Base-by-base conservation (phyloP, 495 filamentous ascomycete genomes). In the Aspergillus sclerotioniger region DNA sequence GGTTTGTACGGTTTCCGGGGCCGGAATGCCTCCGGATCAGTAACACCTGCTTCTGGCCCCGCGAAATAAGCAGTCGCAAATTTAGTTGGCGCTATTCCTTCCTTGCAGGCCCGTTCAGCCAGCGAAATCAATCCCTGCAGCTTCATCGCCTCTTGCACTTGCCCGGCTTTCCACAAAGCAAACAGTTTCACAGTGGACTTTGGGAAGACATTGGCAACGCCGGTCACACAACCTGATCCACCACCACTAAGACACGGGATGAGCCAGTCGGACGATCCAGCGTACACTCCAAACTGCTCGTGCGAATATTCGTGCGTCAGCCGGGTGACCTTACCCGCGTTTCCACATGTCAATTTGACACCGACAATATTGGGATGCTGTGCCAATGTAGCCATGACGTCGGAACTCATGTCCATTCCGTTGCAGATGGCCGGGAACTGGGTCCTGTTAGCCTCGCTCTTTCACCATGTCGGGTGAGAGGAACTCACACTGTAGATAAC, bases 21-120 rank as follows among this genome's bases (percentile, higher is more conserved):
- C 67, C 61, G 67, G 39, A 67, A 70, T 6, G 62, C 51, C 47
- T 63, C 19, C 5, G 17, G 5, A 51, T 60, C 53, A 4, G 44
- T 28, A 28, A 73, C 64, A 6, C 68, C 71, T 15, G 65, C 71
- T 15, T 47, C 25, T 3, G 45, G 56, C 17, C 67, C 71, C 0
- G 63, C 64, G 44, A 65, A 74, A 20, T 57, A 60, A 0, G 78
- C 76, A 0, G 82, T 81, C 0, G 81, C 86, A 63, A 84, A 84
- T 68, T 89, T 90, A 13, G 84, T 87, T 0, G 78, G 75, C 21
- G 84, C 82, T 58, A 88, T 87, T 3, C 88, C 87, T 58, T 91
- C 84, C 66, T 92, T 94, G 51, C 86, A 88, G 5, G 84, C 84
- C 83, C 89, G 93, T 75, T 95, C 90, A 16, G 88, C 90, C 53